phyloP scores from a whole-genome alignment of 2,329 filamentous ascomycete species.

The Ophidiomyces ophidiicola region DNA sequence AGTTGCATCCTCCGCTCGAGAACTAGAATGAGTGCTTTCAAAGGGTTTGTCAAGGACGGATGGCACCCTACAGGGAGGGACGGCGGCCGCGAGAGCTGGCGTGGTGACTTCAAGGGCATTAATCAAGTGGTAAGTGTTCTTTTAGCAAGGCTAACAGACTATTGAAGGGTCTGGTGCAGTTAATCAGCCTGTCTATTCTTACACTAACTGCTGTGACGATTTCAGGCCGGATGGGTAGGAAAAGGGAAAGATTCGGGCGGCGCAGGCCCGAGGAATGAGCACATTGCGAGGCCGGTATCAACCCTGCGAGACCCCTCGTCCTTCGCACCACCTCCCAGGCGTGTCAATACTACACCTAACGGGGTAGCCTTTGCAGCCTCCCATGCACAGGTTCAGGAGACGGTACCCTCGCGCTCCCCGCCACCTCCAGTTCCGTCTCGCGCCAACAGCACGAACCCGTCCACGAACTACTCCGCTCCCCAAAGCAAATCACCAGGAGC shows the following conservation, averaged over 20 bases:
- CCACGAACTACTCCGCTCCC: conserved; percentile 55
- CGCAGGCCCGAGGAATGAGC: conserved; percentile 34
- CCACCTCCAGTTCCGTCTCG: conserved; percentile 54
- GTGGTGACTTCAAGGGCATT: conserved; percentile 45
- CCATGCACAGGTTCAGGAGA: conserved; percentile 19
- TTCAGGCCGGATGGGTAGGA: conserved; percentile 47
- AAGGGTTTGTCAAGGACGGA: conserved; percentile 39
- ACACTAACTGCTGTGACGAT: conserved; percentile 19
- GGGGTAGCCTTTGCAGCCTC: conserved; percentile 36
- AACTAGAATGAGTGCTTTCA: conserved; percentile 35
- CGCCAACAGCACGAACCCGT: conserved; percentile 57
- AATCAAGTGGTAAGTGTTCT: conserved; percentile 46
- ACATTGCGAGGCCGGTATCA: conserved; percentile 50
- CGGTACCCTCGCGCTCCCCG: conserved; percentile 30
- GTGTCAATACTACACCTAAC: conserved; percentile 39
- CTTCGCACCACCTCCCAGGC: conserved; percentile 72
- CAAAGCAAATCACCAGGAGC: conserved; percentile 14
- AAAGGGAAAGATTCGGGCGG: conserved; percentile 38
- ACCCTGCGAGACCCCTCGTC: conserved; percentile 61
- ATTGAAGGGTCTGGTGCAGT: no score
- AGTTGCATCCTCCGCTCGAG: background rate
- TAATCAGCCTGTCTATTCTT: conserved; percentile 8
- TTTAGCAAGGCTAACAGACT: no score
- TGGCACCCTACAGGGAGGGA: conserved; percentile 45
- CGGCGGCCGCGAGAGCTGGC: conserved; percentile 43